Evolutionary conservation across 169 alveolate genomes (phyloP), one percentile per base, ranked within the genome.

Genomic region (Eimeria maxima): DNA sequence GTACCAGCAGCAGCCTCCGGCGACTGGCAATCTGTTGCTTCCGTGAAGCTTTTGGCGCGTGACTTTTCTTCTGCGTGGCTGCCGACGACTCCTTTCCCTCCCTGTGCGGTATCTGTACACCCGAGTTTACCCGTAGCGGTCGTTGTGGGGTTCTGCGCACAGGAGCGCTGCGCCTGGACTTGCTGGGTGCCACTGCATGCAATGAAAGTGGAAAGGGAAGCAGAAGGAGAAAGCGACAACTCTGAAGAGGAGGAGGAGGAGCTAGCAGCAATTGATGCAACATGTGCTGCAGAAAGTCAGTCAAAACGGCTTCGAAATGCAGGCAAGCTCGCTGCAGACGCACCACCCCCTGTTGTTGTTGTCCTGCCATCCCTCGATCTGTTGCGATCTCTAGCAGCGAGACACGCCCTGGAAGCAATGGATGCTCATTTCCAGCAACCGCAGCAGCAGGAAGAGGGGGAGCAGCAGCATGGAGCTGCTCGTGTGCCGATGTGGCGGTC

Each of bases 361-460:
- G 50, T 81, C 11, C 71, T 81, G 42, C 90, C 90, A 8, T 81
- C 90, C n/a, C 90, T 81, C n/a, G 71, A 81, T 47, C 90, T 81
- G n/a, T 47, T 81, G 63, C 90, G 90, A 11, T 81, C 90, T n/a
- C 90, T 81, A 38, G 67, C 90, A 10, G 90, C 90, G 14, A 10
- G 71, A 45, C 71, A 81, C 47, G 90, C 90, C 67, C 73, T 81
- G 73, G 42, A 53, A 29, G 90, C 90, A 45, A 45, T 81, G 90
- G 90, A 81, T 38, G 90, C 90, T 20, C 73, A 81, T 81, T 50
- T 81, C 24, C 90, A 81, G 90, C 90, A 81, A n/a, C 73, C 50
- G 90, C 90, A 50, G 90, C 90, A 81, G 53, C 65, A 81, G 33
- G 4, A 81, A 5, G 57, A 78, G 65, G 67, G 44, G 65, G 67